Evolutionary conservation across 495 filamentous ascomycete genomes (phyloP), one percentile per base, ranked within the genome.

Genomic region (Tirmania nivea): DNA sequence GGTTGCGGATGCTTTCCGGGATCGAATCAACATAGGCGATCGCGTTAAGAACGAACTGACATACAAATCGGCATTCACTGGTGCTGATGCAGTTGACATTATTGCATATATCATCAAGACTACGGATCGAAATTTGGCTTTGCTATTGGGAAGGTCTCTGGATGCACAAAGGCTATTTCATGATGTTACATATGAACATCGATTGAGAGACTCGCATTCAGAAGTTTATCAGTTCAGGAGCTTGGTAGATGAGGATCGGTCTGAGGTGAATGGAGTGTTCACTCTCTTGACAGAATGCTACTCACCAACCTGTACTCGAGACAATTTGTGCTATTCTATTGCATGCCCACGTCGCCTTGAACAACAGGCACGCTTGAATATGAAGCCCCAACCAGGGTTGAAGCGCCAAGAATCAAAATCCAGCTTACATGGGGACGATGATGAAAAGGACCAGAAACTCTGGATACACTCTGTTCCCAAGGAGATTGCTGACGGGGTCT

Each of bases 121-220:
- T 0, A 93, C 81, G 10, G 92, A 99, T 67, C 78, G 92, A 51
- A 99, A 95, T 62, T 70, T 99, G 57, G 90, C 92, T 42, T 70
- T 99, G 53, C 77, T 99, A 10, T 68, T 99, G n/a, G 92, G 92
- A 48, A 76, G 92, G 58, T 84, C 87, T 54, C 70, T 99, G 48
- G 92, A 99, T 70, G 92, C 92, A 45, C 92, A 99, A 67, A 99
- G 96, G 66, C 95, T 96, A 67, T 99, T 99, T 65, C 92, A 96
- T 66, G 92, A 99, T 75, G 92, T 96, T 42, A 94, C 88, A 4
- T 99, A 99, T 66, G 88, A 94, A 56, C 92, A 99, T 65, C 78
- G 92, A 49, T 70, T 99, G 53, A 80, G 92, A 60, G 92, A 99
- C 69, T 89, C 87, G 8, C 71, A 77, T 10, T 78, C 76, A 47